Base-by-base conservation (phyloP, 2,329 filamentous ascomycete species). In the Neopestalotiopsis sp. region DNA sequence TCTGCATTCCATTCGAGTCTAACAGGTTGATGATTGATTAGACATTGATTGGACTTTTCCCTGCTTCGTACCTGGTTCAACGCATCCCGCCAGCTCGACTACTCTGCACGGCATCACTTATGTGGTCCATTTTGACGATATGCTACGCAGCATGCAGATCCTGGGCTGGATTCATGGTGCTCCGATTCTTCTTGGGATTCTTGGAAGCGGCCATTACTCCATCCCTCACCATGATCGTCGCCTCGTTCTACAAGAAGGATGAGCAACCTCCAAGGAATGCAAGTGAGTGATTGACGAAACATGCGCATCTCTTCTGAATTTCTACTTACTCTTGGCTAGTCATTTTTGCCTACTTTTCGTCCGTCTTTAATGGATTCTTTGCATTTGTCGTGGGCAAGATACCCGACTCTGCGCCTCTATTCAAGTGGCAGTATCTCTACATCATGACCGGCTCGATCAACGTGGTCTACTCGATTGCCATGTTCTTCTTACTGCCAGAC, bases 191-290 rank as follows among this genome's bases (percentile, higher is more conserved):
- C 34, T 77, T 81, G 70, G 79, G 79, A 69, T 75, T 73, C 65
- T 72, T 81, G 1, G 80, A 81, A 62, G 78, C 79, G 6, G 76
- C 79, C 32, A 78, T 78, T 28, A 73, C 76, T 2, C 79, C 79
- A 5, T 76, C 75, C 13, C 74, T 80, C 24, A 79, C 78, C 4
- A 73, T 80, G 34, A 76, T 81, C 45, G 74, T 81, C 53, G 77
- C 79, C 5, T 77, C 76, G 3, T 81, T 81, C 68, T 81, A 81
- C 68, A 80, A 77, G 67, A 81, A 81, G 42, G 71, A 75, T 5
- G 80, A 80, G 59, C 79, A 80, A 24, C 77, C 77, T 32, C 77
- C 77, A 20, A 73, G 79, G n/a, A 80, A 79, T 63, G 78, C 78
- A 5, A 70, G 70, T 71, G 68, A 65, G 34, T 69, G 57, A 7